Evolutionary conservation across 768 basidiomycete species (phyloP), one percentile per base, ranked within the genome.

Genomic region (Suillus brevipes): DNA sequence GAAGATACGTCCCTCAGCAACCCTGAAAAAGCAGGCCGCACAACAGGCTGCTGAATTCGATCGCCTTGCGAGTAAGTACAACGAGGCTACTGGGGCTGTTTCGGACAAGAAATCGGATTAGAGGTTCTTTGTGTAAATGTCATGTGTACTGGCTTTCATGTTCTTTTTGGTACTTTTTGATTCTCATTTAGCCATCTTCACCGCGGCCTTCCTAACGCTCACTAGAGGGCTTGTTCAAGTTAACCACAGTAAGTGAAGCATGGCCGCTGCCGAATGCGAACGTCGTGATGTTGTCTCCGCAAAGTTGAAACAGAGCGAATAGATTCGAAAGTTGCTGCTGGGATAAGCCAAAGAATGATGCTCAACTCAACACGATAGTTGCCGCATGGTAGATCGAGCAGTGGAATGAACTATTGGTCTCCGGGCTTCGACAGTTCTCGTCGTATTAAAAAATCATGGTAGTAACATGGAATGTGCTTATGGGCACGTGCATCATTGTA

Each of bases 41-140:
- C 89, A 91, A 69, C 92, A 95, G 68, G 89, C 87, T 5, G 82
- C 80, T 28, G 92, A 95, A 73, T 95, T 91, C 70, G 89, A 94
- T 78, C 83, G 93, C 62, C 85, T 96, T 62, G 90, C 92, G 1
- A 89, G 87, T 5, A 86, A 88, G 76, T 87, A 88, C 78, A 93
- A 92, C 74, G 81, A 87, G 64, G 82, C 85, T 58, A 89, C 89
- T 1, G 91, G 91, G 4, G 75, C 76, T 43, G 73, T 77, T 1
- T 84, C 83, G 20, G 77, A 85, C 79, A 94, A 94, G 77, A 86
- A 90, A 69, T 78, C 78, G 50, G 91, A 93, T 71, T 93, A 72
- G 64, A 28, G 34, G 34, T 7, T 13, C 53, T 55, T 13, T 55
- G 31, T 34, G 34, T n/a, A 34, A 34, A 34, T 55, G 53, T 55